A percentile compares a stretch with the other conserved stretches of the same genome.
Conservation (phyloP, 768 basidiomycete genomes). For the Trametes maxima region DNA sequence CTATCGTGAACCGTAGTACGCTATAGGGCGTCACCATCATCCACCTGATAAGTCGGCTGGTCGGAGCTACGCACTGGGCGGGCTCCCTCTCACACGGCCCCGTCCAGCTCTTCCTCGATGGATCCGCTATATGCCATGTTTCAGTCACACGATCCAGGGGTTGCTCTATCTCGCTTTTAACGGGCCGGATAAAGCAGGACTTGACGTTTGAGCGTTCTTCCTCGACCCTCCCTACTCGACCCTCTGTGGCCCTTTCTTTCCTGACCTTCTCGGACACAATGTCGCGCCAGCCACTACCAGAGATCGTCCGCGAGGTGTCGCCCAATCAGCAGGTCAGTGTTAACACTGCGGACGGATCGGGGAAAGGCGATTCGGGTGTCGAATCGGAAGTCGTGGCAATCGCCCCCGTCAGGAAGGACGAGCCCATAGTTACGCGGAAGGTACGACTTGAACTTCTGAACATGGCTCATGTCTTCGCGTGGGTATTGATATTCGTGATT, state of each 20-base stretch:
- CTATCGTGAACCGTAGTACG: constrained; percentile 5
- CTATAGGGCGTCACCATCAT: constrained; percentile 7
- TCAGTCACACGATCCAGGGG: constrained; percentile 6
- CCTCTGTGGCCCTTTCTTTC: neutral
- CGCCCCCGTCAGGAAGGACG: constrained; percentile 38
- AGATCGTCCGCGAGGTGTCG: constrained; percentile 4
- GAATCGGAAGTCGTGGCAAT: constrained; percentile 14
- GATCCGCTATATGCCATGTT: neutral
- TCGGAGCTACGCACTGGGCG: constrained; percentile 3
- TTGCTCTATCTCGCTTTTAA: neutral
- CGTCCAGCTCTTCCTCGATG: neutral
- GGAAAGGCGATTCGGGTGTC: constrained; percentile 5
- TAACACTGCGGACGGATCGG: constrained; percentile 7
- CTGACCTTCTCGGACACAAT: constrained; percentile 6
- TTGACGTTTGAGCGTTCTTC: neutral
- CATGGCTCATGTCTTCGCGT: neutral
- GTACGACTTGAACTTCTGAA: constrained; percentile 18
- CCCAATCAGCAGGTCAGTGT: constrained; percentile 5
- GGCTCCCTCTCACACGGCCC: constrained; percentile 8
- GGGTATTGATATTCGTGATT: neutral
- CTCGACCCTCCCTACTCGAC: neutral
- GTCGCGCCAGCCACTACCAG: constrained; percentile 18
- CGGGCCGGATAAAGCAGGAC: neutral
- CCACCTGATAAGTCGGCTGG: constrained; percentile 21
- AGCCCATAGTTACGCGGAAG: constrained; percentile 68